A percentile compares a stretch with the other conserved stretches of the same genome.
phyloP scores from a whole-genome alignment of 169 alveolate species.

The Plasmodium adleri region DNA sequence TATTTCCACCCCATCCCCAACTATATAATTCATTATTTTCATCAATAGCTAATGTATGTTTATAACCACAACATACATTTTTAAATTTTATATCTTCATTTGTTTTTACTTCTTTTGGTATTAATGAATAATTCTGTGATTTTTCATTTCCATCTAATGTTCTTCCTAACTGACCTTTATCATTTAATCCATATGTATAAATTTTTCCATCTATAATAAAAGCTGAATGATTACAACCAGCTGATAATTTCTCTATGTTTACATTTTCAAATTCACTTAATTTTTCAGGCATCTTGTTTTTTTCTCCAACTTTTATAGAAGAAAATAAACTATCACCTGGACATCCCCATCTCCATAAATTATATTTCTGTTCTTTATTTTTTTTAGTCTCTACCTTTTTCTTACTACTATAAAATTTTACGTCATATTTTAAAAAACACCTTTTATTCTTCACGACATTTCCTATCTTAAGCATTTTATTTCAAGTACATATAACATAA shows the following conservation, averaged over 20 bases:
- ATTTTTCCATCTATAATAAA: conserved; percentile 62
- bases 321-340: conserved; percentile 67
- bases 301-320: conserved; percentile 62
- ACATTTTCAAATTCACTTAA: conserved; percentile 43
- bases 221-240: conserved; percentile 69
- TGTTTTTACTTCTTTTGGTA: conserved; percentile 76
- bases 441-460: conserved; percentile 21
- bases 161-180: conserved; percentile 69
- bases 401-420: conserved; percentile 30
- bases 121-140: conserved; percentile 23
- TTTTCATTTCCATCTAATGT: conserved; percentile 18
- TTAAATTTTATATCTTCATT: conserved; percentile 63
- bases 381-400: conserved; percentile 7
- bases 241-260: conserved; percentile 54
- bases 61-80: conserved; percentile 81
- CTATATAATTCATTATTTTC: conserved; percentile 78
- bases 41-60: conserved; percentile 84
- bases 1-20: conserved; percentile 88
- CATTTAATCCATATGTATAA: conserved; percentile 66
- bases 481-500: too few relatives aligned
- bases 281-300: conserved; percentile 43
- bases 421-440: conserved; percentile 1
- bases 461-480: conserved; percentile 27
- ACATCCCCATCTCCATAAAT: conserved; percentile 75
- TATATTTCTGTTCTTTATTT: conserved; percentile 30